Evolutionary conservation across 768 basidiomycete species (phyloP).

Genomic region (Psilocybe azurescens): DNA sequence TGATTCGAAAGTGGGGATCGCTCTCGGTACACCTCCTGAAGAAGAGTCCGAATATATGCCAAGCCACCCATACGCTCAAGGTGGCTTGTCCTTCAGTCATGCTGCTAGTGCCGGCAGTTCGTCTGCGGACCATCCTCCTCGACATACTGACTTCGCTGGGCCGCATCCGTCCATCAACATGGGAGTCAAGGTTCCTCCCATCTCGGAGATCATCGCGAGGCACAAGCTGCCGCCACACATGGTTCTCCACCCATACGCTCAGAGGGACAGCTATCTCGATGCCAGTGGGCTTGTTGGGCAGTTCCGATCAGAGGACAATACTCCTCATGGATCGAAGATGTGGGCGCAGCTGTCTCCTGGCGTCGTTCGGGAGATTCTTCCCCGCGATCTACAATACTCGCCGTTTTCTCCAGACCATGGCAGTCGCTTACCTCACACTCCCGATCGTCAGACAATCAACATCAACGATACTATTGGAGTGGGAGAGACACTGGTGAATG

Average conservation of each 20-base stretch:
- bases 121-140: constrained; percentile 4
- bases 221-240: constrained; percentile 45
- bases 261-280: constrained; percentile 40
- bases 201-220: constrained; percentile 33
- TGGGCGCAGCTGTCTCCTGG: constrained; percentile 56
- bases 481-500: constrained; percentile 64
- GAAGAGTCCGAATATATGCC: constrained; percentile 37
- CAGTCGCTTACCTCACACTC: constrained; percentile 13
- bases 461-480: constrained; percentile 62
- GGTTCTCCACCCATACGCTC: constrained; percentile 50
- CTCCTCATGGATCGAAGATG: constrained; percentile 52
- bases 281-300: constrained; percentile 37
- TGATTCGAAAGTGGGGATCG: constrained; percentile 42
- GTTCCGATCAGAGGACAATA: constrained; percentile 38
- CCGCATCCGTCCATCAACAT: constrained; percentile 34
- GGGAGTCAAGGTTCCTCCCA: constrained; percentile 20
- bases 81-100: constrained; percentile 36
- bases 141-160: constrained; percentile 39
- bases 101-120: background rate
- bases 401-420: constrained; percentile 41
- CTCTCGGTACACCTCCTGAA: constrained; percentile 38
- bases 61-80: constrained; percentile 57
- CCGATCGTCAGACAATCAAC: constrained; percentile 30
- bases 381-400: constrained; percentile 52
- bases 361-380: constrained; percentile 48